Conservation (phyloP, 2,329 filamentous ascomycete genomes). For the Colletotrichum sojae region DNA sequence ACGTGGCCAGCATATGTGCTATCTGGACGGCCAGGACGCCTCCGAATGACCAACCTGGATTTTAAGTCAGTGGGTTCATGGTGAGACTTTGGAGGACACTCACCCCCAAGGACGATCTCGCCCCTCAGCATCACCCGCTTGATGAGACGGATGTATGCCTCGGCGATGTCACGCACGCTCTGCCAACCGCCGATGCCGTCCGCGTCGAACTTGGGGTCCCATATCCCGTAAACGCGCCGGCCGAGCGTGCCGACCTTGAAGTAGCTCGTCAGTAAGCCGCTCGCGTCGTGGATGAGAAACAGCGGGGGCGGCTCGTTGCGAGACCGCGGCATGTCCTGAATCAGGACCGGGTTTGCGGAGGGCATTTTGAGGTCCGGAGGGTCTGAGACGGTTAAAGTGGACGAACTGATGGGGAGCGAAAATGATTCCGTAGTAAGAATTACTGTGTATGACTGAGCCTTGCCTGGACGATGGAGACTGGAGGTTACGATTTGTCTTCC, state of each 20-base stretch:
- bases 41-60: slow-evolving; percentile 31
- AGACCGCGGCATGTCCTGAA: slow-evolving; percentile 28
- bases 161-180: slow-evolving; percentile 23
- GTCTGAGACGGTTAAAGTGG: background rate
- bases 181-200: slow-evolving; percentile 36
- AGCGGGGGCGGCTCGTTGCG: slow-evolving; percentile 22
- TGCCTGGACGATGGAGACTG: too few relatives aligned
- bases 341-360: slow-evolving; percentile 25
- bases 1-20: slow-evolving; percentile 30
- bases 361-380: slow-evolving; percentile 13
- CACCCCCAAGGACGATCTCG: slow-evolving; percentile 31
- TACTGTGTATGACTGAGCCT: too few relatives aligned
- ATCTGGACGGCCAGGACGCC: slow-evolving; percentile 27
- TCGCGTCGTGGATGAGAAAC: slow-evolving; percentile 33
- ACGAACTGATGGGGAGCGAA: background rate
- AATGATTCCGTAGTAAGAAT: background rate
- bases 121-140: slow-evolving; percentile 34
- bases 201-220: slow-evolving; percentile 34
- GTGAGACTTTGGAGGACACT: background rate
- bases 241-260: slow-evolving; percentile 28
- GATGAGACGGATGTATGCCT: slow-evolving; percentile 33
- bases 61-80: background rate
- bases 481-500: too few relatives aligned
- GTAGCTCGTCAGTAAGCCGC: slow-evolving; percentile 30
- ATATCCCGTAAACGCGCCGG: slow-evolving; percentile 27